Base-by-base conservation (phyloP, 371 early-diverging fungal species). In the Encephalitozoon intestinalis region DNA sequence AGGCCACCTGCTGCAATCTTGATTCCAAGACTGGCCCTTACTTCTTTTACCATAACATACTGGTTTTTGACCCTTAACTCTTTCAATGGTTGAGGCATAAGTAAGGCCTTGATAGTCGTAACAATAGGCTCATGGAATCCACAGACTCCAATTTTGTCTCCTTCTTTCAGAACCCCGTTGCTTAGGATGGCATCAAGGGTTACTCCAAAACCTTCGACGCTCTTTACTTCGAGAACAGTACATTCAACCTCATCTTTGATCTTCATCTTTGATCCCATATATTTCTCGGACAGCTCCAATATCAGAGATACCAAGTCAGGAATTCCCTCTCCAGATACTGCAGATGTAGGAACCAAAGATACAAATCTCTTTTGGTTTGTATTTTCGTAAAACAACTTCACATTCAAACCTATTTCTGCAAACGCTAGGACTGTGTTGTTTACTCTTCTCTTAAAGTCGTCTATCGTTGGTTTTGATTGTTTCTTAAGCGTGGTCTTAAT, bases 151-250 rank as follows among this genome's bases (percentile, higher is more conserved):
- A 99, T 95, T 67, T 91, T 89, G 84, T 99, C 98, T 52, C 97
- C 96, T 87, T 96, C 96, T 76, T 89, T 88, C 77, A 99, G 84
- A 66, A 91, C 89, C 81, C 99, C 99, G 85, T 97, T 97, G 30
- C 92, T 92, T 73, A 99, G 88, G 52, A 99, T 91, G 49, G 95
- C 98, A 87, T 99, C 99, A 73, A 98, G 91, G 0, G 97, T 95
- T 0, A 94, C 94, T 77, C 98, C 99, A 65, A 92, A 89, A 77
- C 99, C 99, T 87, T 98, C 98, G 81, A 94, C 90, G n/a, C 94
- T 94, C 88, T 97, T 96, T 78, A 97, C 96, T 88, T 99, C 99
- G 67, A 99, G 87, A 53, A 99, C 94, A 23, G 97, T 96, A 88
- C 95, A 94, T 87, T 97, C 95, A 18, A 96, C 87, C 82, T 92